Conservation (phyloP, 2,329 filamentous ascomycete genomes). For the Emmonsiellopsis sp. region DNA sequence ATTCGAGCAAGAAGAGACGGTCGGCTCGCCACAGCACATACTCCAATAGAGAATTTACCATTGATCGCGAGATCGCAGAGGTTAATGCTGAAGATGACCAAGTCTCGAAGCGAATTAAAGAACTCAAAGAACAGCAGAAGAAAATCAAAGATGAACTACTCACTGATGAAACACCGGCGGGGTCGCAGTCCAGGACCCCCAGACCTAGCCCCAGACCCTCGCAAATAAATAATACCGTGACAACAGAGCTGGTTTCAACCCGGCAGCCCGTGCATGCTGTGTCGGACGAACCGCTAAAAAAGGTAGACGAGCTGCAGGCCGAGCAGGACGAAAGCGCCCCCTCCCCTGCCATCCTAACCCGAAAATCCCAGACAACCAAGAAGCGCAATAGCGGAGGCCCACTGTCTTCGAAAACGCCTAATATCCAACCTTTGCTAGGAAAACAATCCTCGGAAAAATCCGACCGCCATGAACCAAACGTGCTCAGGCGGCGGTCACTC, state of each 20-base stretch:
- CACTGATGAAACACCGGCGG: conserved; percentile 23
- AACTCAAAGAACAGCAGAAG: conserved; percentile 49
- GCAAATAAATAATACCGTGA: background rate
- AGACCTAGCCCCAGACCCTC: conserved; percentile 16
- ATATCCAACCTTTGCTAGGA: conserved; percentile 16
- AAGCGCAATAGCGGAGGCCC: conserved; percentile 18
- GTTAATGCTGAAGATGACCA: conserved; percentile 41
- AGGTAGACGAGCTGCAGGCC: conserved; percentile 21
- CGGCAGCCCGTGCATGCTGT: background rate
- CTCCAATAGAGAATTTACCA: conserved; percentile 29
- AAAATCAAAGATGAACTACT: conserved; percentile 42
- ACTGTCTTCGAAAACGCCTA: conserved; percentile 19
- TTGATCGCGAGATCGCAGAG: conserved; percentile 30
- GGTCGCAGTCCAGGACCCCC: conserved; percentile 10
- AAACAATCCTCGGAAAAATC: conserved; percentile 14
- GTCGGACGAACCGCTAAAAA: conserved; percentile 6
- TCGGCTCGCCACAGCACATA: conserved; percentile 38
- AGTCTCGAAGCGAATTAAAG: conserved; percentile 48
- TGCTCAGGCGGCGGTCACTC: conserved; percentile 21
- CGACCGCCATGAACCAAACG: conserved; percentile 19
- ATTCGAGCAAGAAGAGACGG: conserved; percentile 44
- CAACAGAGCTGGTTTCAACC: background rate
- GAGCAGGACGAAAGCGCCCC: conserved; percentile 55
- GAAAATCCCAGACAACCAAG: conserved; percentile 32
- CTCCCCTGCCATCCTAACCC: conserved; percentile 58